Conservation (phyloP, 345 rosid genomes). For the Arabidopsis thaliana region DNA sequence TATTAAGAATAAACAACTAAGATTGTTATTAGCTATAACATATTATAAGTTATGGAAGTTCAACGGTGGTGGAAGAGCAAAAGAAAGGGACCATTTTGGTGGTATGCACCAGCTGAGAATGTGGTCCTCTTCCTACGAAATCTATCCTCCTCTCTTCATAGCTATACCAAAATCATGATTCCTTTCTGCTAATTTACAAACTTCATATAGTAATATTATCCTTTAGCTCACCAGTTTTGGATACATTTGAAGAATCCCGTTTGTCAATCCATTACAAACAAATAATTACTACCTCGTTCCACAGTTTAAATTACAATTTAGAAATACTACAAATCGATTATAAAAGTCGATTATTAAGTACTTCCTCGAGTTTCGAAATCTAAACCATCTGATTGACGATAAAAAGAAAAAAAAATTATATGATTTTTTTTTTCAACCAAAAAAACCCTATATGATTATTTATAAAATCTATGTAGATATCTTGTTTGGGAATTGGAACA, state of each 20-base stretch:
- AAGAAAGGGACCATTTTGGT: slow-evolving; percentile 43
- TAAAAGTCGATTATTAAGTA: not conserved
- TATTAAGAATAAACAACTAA: not conserved
- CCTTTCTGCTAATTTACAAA: slow-evolving; percentile 23
- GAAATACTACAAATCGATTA: not conserved
- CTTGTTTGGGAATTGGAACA: slow-evolving; percentile 8
- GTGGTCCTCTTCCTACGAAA: slow-evolving; percentile 40
- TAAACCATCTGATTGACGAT: not conserved
- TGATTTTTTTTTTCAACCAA: not conserved
- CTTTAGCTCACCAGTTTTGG: slow-evolving; percentile 26
- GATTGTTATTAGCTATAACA: not conserved
- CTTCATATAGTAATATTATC: slow-evolving; percentile 24
- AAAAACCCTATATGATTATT: not conserved
- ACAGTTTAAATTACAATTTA: not conserved
- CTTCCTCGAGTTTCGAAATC: not conserved
- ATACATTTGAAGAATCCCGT: not conserved
- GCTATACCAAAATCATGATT: slow-evolving; percentile 25
- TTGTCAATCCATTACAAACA: not conserved
- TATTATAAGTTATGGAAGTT: slow-evolving; percentile 20
- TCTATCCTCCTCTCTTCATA: slow-evolving; percentile 34
- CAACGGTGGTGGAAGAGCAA: slow-evolving; percentile 18
- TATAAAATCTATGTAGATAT: slow-evolving; percentile 3
- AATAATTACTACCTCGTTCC: not conserved
- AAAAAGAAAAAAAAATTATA: not conserved
- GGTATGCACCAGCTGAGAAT: slow-evolving; percentile 30